Percentiles rank a stretch among this genome's conserved stretches.
Evolutionary conservation across 768 basidiomycete genomes (phyloP).

Genomic region (Kwoniella mangroviensis): DNA sequence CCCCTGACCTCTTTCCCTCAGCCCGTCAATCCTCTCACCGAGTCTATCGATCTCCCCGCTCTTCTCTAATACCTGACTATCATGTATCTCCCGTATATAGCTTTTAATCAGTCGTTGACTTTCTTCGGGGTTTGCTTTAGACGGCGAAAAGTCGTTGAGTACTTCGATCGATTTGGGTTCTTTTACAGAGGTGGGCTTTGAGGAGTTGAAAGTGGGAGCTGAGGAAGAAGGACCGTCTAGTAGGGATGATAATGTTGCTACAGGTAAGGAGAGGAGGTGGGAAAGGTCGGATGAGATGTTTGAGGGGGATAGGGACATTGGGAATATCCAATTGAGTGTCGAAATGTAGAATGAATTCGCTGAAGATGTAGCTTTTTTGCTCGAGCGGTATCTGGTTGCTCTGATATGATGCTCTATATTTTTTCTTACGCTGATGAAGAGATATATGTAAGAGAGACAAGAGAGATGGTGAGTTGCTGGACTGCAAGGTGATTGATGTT

Average conservation of each 20-base stretch:
- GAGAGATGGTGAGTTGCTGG: no score
- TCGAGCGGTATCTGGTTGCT: no score
- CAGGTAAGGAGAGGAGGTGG: conserved; percentile 7
- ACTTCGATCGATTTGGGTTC: background rate
- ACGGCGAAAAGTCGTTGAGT: conserved; percentile 1
- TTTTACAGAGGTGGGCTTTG: background rate
- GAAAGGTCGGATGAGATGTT: conserved; percentile 16
- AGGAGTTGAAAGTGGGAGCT: no score
- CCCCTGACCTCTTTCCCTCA: conserved; percentile 29
- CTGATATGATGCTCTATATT: no score
- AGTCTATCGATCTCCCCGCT: conserved; percentile 25
- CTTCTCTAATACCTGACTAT: background rate
- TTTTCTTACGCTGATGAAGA: no score
- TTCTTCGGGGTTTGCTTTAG: conserved; percentile 4
- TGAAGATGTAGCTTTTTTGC: no score
- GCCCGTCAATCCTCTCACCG: conserved; percentile 30
- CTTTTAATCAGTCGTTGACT: conserved; percentile 25
- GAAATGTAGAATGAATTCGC: no score
- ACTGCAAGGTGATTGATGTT: no score
- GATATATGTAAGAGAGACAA: no score
- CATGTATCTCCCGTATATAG: conserved; percentile 28
- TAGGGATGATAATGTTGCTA: background rate
- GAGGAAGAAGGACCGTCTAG: background rate
- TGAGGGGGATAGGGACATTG: conserved; percentile 9
- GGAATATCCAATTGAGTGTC: no score